Percentiles rank a stretch among this genome's conserved stretches.
These are phyloP conservation scores for Arthrobotrys sinensis DNA, from an alignment of 2,329 filamentous ascomycete genomes.

Conservation along the genomic window DNA sequence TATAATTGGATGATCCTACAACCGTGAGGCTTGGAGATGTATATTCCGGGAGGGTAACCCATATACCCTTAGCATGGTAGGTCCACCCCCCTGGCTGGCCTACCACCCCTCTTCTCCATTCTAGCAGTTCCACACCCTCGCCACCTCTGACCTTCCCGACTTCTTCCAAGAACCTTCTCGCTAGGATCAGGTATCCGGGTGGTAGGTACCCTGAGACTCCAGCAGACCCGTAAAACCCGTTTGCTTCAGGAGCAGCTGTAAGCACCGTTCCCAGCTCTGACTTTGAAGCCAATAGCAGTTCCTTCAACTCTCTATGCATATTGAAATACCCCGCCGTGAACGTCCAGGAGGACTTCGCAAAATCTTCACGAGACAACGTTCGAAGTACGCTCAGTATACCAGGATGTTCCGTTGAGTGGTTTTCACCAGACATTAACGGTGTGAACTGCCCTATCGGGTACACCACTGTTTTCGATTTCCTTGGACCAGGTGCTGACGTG, in stretches of 20 bases:
- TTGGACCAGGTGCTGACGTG: conserved; percentile 63
- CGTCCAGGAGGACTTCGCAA: conserved; percentile 84
- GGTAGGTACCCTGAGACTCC: conserved; percentile 92
- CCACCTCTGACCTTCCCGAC: conserved; percentile 72
- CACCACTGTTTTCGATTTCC: conserved; percentile 77
- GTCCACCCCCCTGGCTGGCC: conserved; percentile 90
- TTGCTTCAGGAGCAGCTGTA: conserved; percentile 92
- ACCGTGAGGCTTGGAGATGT: conserved; percentile 82
- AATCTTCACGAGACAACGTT: conserved; percentile 73
- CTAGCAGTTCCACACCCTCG: conserved; percentile 79
- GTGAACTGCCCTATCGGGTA: conserved; percentile 92
- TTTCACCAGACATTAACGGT: conserved; percentile 79
- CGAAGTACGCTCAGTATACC: conserved; percentile 82
- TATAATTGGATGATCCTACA: conserved; percentile 95
- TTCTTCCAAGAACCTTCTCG: conserved; percentile 81
- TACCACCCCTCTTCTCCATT: conserved; percentile 88
- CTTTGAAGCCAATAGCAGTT: conserved; percentile 81
- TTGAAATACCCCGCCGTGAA: conserved; percentile 99
- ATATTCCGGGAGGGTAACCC: conserved; percentile 82
- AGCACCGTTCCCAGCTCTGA: conserved; percentile 83
- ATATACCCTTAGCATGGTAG: conserved; percentile 96
- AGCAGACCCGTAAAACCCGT: conserved; percentile 91
- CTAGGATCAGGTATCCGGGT: conserved; percentile 90
- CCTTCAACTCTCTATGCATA: conserved; percentile 86
- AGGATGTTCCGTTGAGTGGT: conserved; percentile 90